Percentiles rank a stretch among this genome's conserved stretches.
Conservation (phyloP, 176 grass and related monocot genomes). For the Poa pratensis region DNA sequence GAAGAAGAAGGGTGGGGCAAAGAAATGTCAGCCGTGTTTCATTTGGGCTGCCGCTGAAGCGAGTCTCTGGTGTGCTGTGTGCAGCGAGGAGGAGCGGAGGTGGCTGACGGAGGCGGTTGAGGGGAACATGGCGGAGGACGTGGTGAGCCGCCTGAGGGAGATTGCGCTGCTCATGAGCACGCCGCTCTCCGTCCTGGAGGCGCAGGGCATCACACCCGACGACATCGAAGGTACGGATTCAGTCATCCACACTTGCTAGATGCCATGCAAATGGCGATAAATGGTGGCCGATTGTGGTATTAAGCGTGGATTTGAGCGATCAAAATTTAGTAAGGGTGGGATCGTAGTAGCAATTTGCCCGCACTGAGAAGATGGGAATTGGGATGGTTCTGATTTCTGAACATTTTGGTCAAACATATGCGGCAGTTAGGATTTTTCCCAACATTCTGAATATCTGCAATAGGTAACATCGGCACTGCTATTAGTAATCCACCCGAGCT, state of each 20-base stretch:
- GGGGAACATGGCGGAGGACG: constrained; percentile 63
- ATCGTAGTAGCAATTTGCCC: neutral
- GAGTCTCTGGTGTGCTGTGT: neutral
- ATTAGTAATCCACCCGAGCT: neutral
- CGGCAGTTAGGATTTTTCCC: neutral
- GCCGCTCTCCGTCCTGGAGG: constrained; percentile 65
- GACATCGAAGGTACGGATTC: constrained; percentile 72
- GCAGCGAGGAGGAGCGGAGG: constrained; percentile 70
- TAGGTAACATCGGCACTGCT: neutral
- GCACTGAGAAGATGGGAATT: neutral
- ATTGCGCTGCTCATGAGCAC: constrained; percentile 84
- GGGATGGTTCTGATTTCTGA: constrained; percentile 12
- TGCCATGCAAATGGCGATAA: neutral
- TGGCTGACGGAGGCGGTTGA: constrained; percentile 89
- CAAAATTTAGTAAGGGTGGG: neutral
- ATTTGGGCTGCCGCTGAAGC: constrained; percentile 26
- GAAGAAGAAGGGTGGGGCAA: neutral
- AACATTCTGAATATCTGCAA: neutral
- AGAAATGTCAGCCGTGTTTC: neutral
- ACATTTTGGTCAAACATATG: neutral
- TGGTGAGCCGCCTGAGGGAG: constrained; percentile 78
- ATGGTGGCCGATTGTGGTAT: neutral
- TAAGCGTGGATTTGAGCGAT: neutral
- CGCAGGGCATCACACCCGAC: constrained; percentile 62
- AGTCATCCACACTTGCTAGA: neutral